These are phyloP conservation scores for Cubamyces lactineus DNA, from an alignment of 768 basidiomycete genomes.

Conservation along the genomic window DNA sequence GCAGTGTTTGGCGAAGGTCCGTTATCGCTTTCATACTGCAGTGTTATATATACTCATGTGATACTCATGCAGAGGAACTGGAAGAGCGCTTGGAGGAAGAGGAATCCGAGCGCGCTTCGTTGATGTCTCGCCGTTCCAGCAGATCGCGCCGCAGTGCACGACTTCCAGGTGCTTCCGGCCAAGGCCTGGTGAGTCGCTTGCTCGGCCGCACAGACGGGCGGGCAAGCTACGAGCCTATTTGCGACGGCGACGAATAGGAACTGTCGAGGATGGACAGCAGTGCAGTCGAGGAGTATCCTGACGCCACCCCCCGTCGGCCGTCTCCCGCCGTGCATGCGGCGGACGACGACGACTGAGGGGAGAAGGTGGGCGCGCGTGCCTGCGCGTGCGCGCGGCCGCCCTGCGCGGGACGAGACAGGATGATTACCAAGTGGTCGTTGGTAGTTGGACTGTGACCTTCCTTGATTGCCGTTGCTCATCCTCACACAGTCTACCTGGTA, in stretches of 20 bases:
- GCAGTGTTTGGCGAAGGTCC: conserved; percentile 87
- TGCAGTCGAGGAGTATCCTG: conserved; percentile 34
- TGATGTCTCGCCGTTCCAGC: conserved; percentile 45
- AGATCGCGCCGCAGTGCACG: conserved; percentile 37
- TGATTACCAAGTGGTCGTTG: conserved; percentile 22
- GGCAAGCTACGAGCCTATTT: conserved; percentile 52
- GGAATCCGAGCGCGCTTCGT: conserved; percentile 60
- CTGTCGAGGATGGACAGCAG: conserved; percentile 53
- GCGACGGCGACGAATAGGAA: conserved; percentile 57
- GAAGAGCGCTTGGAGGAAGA: conserved; percentile 68
- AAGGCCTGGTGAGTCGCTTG: conserved; percentile 56
- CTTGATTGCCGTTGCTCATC: conserved; percentile 24
- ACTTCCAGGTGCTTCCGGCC: conserved; percentile 30
- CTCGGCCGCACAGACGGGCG: conserved; percentile 45
- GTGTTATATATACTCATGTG: not conserved
- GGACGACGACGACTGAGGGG: conserved; percentile 11
- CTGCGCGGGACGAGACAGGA: conserved; percentile 20
- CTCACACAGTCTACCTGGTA: conserved; percentile 17
- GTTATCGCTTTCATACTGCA: not conserved
- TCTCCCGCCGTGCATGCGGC: conserved; percentile 13
- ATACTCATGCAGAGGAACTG: conserved; percentile 40
- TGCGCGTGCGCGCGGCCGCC: not conserved
- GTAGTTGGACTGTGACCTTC: conserved; percentile 24
- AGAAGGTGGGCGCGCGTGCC: not conserved
- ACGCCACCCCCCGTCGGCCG: conserved; percentile 22